Evolutionary conservation across 2,329 filamentous ascomycete genomes (phyloP).

Genomic region (Fusarium sp.): DNA sequence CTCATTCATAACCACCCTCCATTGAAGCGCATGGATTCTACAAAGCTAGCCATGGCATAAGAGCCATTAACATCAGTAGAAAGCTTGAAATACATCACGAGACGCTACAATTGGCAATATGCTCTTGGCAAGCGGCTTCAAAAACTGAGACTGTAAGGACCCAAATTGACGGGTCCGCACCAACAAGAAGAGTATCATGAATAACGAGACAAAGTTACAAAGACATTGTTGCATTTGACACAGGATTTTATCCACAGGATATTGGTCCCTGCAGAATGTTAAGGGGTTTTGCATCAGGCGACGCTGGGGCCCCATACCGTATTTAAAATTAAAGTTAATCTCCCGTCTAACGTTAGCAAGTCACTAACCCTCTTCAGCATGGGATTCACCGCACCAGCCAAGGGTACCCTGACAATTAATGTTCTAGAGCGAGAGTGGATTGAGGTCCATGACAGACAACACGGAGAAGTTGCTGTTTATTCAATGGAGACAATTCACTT

Average conservation of each 20-base stretch:
- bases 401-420: background rate
- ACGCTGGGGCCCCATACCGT: background rate
- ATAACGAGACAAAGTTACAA: background rate
- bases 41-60: accelerated
- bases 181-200: background rate
- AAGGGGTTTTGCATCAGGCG: background rate
- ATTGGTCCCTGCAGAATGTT: background rate
- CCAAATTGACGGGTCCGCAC: background rate
- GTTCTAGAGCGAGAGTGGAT: background rate
- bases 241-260: background rate
- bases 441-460: background rate
- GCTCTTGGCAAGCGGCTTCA: background rate
- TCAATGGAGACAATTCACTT: background rate
- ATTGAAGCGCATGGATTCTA: background rate
- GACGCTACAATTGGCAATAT: background rate
- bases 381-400: background rate
- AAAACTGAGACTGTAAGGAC: background rate
- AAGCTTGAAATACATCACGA: background rate
- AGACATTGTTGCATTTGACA: background rate
- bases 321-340: background rate
- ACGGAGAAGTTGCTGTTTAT: background rate
- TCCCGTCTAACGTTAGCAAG: background rate
- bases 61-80: accelerated
- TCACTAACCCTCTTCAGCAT: background rate
- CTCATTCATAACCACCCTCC: accelerated